Evolutionary conservation across 83 land plant species (phyloP).

Genomic region (Diphasiastrum complanatum): DNA sequence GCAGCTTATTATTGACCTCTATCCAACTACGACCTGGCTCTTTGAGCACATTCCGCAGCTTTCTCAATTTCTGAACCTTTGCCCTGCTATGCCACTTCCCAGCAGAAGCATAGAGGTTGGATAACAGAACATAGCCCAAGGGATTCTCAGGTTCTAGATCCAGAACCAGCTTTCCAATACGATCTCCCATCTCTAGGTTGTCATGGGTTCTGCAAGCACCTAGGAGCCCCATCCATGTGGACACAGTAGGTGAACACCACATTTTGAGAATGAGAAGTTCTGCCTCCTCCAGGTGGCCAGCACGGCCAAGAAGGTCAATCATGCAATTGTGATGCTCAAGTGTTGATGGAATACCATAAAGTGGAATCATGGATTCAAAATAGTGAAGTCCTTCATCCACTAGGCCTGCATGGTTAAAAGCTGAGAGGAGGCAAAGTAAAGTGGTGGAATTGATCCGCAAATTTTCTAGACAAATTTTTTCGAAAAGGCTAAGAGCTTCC

Average conservation of each 20-base stretch:
- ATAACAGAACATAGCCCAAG: conserved; percentile 21
- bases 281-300: neutral
- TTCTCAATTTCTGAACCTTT: conserved; percentile 28
- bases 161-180: neutral
- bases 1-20: conserved; percentile 28
- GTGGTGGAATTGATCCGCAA: neutral
- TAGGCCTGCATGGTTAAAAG: neutral
- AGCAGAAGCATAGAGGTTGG: conserved; percentile 31
- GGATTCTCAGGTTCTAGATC: conserved; percentile 8
- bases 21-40: conserved; percentile 34
- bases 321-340: neutral
- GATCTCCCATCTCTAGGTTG: neutral
- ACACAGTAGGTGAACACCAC: neutral
- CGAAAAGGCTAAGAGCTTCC: neutral
- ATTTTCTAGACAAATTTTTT: neutral
- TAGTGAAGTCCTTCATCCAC: neutral
- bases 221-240: neutral
- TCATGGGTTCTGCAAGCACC: neutral
- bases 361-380: neutral
- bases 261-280: neutral
- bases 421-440: conserved; percentile 1
- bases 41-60: conserved; percentile 16
- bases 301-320: conserved; percentile 2
- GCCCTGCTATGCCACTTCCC: conserved; percentile 37
- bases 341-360: neutral